Base-by-base conservation (phyloP, 371 early-diverging fungal genomes). In the Globomyces sp. region DNA sequence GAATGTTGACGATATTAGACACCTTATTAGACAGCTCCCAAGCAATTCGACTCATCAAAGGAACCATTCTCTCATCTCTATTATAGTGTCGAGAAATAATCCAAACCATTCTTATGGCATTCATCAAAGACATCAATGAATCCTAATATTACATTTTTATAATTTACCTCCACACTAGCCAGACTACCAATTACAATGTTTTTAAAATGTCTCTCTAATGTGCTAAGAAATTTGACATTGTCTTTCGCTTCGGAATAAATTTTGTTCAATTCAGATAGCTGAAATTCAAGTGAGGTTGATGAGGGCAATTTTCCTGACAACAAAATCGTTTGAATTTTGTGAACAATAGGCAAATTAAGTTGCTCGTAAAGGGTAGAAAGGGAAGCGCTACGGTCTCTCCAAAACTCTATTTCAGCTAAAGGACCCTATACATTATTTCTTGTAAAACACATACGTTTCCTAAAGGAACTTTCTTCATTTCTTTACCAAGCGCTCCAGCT, bases 51-150 rank as follows among this genome's bases (percentile, higher is more conserved):
- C 74, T 64, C 85, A 85, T 85, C 4, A 85, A 67, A 3, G 85
- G 85, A 6, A 85, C 85, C 85, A 85, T 85, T 44, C 85, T 64
- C 68, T 85, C 85, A 58, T 85, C 85, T 6, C 83, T 72, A 60
- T 85, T 85, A 67, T 85, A 85, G 67, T 85, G 85, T 6, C 85
- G 67, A 3, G 85, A 85, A 42, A 85, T 83, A 57, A 83, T 85
- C 85, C 85, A 85, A 8, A 85, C 85, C 85, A 85, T 85, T 4
- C 84, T 75, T 34, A 85, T 82, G 0, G 84, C 81, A 59, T 85
- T 83, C 72, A 85, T 71, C 13, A 85, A 72, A 9, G 74, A 73
- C 24, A 79, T 80, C 4, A 85, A 72, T 0, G 84, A 83, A 62
- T 83, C 85, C 73, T 80, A 6, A 58, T 46, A 8, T 24, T 45